Conservation (phyloP, 805 yeast species). For the Suhomyces sp. region DNA sequence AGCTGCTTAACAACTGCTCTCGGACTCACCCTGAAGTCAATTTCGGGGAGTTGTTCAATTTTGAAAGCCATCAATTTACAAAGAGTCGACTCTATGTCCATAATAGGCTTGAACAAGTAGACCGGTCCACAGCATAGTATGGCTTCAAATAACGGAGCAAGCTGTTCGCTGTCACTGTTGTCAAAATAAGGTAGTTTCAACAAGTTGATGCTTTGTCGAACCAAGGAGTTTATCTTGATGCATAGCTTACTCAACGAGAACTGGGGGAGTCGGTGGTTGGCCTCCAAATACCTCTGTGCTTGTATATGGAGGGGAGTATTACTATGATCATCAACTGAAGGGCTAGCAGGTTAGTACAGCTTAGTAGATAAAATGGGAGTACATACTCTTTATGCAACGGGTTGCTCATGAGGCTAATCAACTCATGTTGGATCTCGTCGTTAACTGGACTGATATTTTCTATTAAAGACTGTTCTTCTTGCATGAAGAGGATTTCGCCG, state of each 20-base stretch:
- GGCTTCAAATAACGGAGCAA: constrained; percentile 9
- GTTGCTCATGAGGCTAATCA: neutral
- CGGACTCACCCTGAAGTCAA: constrained; percentile 13
- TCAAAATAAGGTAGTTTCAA: neutral
- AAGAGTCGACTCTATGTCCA: constrained; percentile 3
- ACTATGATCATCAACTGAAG: neutral
- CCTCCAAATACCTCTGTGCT: constrained; percentile 14
- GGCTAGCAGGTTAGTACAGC: neutral
- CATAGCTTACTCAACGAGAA: constrained; percentile 18
- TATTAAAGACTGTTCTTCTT: constrained; percentile 1
- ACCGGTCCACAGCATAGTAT: constrained; percentile 14
- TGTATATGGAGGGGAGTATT: constrained; percentile 18
- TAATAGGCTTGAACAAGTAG: constrained; percentile 11
- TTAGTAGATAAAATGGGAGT: no score
- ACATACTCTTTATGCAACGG: neutral
- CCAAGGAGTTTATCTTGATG: constrained; percentile 5
- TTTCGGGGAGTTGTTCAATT: constrained; percentile 13
- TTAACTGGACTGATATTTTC: neutral
- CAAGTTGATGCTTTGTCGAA: neutral
- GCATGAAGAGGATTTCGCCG: constrained; percentile 10
- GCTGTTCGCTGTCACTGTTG: neutral
- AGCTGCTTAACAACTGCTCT: constrained; percentile 8
- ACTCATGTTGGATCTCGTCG: neutral
- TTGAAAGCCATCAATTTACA: constrained; percentile 8
- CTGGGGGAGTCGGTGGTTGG: constrained; percentile 14